Base-by-base conservation (phyloP, 192 early-diverging fungal genomes). In the Coemansia sp. region DNA sequence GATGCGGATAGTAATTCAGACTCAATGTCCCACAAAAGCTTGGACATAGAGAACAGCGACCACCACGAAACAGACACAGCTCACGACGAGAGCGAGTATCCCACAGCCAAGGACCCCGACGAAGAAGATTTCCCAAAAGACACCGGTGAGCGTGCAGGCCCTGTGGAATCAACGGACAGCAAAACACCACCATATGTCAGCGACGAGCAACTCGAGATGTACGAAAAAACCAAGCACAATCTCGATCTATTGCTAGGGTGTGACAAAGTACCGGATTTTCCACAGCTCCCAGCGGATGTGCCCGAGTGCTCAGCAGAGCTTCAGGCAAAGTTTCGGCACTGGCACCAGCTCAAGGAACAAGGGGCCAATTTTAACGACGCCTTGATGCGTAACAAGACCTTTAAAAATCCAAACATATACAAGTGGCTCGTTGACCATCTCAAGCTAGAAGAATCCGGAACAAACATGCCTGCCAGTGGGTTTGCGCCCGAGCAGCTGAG, bases 351-450 rank as follows among this genome's bases (percentile, higher is more conserved):
- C 26, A 81, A 80, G 50, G 54, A 52, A 22, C 71, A 80, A 22
- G 92, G 92, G 0, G 85, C 85, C 5, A 77, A 76, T 40, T 90
- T 95, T 57, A 97, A 97, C 64, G 83, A 86, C 28, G 78, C 83
- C 17, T 73, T 97, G 27, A 79, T 80, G 64, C 73, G 81, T 17
- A 95, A 87, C 65, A 94, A 93, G 64, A 81, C 87, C 9, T 95
- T 94, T 69, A 79, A 89, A 10, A 97, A 97, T 57, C 94, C 94
- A 11, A 81, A 87, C 29, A 95, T 97, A 45, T 93, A 91, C 77
- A 76, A 78, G 30, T 87, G 91, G 65, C 72, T 95, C 19, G 89
- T 97, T 5, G 87, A 90, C 26, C 86, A 88, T 60, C 71, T 92
- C 25, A 80, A 81, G 5, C 56, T 97, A 25, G 85, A 94, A 53